Evolutionary conservation across 441 rosid genomes (phyloP).

Genomic region (Gossypium trilobum): DNA sequence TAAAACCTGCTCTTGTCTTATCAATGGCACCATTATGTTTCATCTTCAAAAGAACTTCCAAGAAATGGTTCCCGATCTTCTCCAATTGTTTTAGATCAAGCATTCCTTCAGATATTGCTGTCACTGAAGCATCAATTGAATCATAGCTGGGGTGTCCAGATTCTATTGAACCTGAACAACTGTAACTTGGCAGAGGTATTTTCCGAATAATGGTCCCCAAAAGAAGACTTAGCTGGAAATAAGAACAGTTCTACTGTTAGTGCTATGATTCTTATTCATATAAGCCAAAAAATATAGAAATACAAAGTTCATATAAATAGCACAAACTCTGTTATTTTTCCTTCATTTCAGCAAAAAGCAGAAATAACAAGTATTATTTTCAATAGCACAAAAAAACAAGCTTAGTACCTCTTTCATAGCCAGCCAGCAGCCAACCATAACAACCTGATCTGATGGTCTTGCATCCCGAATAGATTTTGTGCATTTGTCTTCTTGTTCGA

Average conservation of each 20-base stretch:
- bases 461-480: slow-evolving; percentile 33
- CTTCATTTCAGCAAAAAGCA: not conserved
- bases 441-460: slow-evolving; percentile 60
- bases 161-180: slow-evolving; percentile 31
- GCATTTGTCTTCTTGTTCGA: slow-evolving; percentile 32
- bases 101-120: slow-evolving; percentile 30
- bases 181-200: slow-evolving; percentile 64
- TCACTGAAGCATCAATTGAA: slow-evolving; percentile 27
- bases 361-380: not conserved
- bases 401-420: slow-evolving; percentile 92
- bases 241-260: slow-evolving; percentile 13
- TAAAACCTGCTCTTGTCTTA: slow-evolving; percentile 95
- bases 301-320: not conserved
- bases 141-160: slow-evolving; percentile 24
- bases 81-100: slow-evolving; percentile 83
- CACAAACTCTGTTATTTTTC: not conserved
- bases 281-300: not conserved
- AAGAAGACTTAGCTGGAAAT: slow-evolving; percentile 84
- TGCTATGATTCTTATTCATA: not conserved
- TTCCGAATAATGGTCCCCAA: slow-evolving; percentile 81
- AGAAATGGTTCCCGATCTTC: slow-evolving; percentile 81
- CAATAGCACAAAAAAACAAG: slow-evolving; percentile 17
- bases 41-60: slow-evolving; percentile 94
- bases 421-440: slow-evolving; percentile 98
- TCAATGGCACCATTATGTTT: slow-evolving; percentile 99